Base-by-base conservation (phyloP, 2,329 filamentous ascomycete species). In the Raffaelea arxii region DNA sequence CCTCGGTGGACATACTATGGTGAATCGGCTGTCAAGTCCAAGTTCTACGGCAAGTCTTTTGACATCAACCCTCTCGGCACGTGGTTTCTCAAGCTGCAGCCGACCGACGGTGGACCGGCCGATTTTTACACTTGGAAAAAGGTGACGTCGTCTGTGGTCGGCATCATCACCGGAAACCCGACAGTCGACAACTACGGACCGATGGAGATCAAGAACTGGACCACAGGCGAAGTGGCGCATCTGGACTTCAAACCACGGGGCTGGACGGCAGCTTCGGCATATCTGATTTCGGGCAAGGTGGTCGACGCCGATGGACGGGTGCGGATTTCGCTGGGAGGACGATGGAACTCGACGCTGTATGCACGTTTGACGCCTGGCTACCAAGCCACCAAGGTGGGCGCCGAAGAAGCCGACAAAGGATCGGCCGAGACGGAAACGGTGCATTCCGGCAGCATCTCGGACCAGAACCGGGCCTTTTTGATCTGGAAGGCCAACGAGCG, bases 91-190 rank as follows among this genome's bases (percentile, higher is more conserved):
- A 86, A 77, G 58, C 72, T 98, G 24, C 82, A 88, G 1, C 88
- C 90, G 1, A 77, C 75, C 1, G 72, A 78, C 3, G 84, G 81
- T 16, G 84, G 81, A 10, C 82, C 84, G 56, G 82, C 86, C 53
- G 92, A 98, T 55, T 71, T 96, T 2, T 98, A 94, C 65, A 96
- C 91, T 0, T 98, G 92, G 92, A 97, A 96, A 68, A 98, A 98
- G 68, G 89, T 96, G 18, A 97, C 90, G 1, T 92, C 89, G 1
- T 94, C 90, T 2, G 92, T 98, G n/a, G 82, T 97, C 49, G 92
- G 92, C 49, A 98, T 98, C 64, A 96, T 98, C 58, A 97, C 91
- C 0, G 92, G 92, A 41, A 95, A 87, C 56, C 92, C 92, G 0
- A 86, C 86, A 0, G 86, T 98, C n/a, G 92, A 98, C 68, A 96